Evolutionary conservation across 768 basidiomycete species (phyloP).

Genomic region (Boletus bicolor): DNA sequence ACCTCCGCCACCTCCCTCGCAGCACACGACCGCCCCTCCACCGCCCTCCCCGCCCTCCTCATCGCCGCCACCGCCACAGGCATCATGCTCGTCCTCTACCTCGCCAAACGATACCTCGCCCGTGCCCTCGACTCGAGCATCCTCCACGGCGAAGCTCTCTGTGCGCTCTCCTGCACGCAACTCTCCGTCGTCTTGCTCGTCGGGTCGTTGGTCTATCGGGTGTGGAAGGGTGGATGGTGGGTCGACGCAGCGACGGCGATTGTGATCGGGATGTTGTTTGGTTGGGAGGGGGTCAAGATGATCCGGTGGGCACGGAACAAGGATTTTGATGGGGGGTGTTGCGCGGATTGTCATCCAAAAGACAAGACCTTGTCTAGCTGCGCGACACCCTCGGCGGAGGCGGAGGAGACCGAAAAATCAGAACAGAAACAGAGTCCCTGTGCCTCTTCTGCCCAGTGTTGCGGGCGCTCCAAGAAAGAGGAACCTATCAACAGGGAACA

Average conservation of each 20-base stretch:
- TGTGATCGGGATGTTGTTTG: constrained; percentile 6
- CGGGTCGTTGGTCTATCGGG: constrained; percentile 36
- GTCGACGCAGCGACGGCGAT: constrained; percentile 17
- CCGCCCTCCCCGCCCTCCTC: constrained; percentile 40
- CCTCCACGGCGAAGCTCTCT: constrained; percentile 43
- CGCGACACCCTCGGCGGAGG: neutral
- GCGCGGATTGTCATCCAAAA: constrained; percentile 9
- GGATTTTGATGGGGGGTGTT: constrained; percentile 38
- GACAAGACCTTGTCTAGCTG: neutral
- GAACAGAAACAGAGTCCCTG: neutral
- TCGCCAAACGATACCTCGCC: constrained; percentile 43
- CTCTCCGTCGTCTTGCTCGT: constrained; percentile 42
- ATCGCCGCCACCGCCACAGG: constrained; percentile 40
- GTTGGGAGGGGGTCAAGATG: constrained; percentile 32
- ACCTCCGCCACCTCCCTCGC: constrained; percentile 36
- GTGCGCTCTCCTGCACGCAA: constrained; percentile 42
- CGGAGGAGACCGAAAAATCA: neutral
- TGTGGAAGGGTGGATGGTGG: constrained; percentile 47
- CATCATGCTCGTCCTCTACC: constrained; percentile 41
- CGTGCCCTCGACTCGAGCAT: constrained; percentile 40
- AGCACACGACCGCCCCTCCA: constrained; percentile 34
- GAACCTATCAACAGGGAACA: neutral
- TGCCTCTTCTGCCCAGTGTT: neutral
- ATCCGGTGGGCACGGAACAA: constrained; percentile 4
- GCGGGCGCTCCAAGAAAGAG: constrained; percentile 1